Evolutionary conservation across 192 early-diverging fungal species (phyloP), one percentile per base, ranked within the genome.

Genomic region (Umbelopsis vinacea): DNA sequence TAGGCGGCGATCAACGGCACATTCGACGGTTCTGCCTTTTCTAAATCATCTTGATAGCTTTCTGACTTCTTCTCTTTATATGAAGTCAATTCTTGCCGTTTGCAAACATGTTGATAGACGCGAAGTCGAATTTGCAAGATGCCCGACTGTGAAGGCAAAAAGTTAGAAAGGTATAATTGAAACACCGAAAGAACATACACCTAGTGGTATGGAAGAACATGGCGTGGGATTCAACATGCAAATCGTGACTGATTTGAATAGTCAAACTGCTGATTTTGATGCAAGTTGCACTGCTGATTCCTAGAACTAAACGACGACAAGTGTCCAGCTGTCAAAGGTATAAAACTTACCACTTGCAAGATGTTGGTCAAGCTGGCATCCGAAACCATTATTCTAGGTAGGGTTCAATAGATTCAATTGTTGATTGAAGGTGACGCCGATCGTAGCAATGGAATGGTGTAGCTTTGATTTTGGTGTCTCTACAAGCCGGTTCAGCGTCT

Each of bases 41-140:
- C 15, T 19, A 0, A 8, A 14, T 63, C 57, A 17, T 37, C 57
- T 37, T 37, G 7, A 19, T 12, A 4, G 19, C 10, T 63, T 37
- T 29, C 26, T 12, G 23, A 63, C 19, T 33, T 63, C 11, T 17
- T 63, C 57, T 37, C 57, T 37, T 63, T 63, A n/a, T 63, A 63
- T 10, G 14, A 29, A 63, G 26, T 29, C 33, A 63, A 12, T 11
- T 37, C 33, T 19, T 63, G 57, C 47, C 70, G 60, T 46, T 37
- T 52, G 35, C 73, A 79, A 45, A 19, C 46, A 46, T 74, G 77
- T 15, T 71, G 55, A 60, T 79, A 79, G 17, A 71, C 73, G 71
- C 77, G 52, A 70, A 74, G 74, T 14, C 77, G 72, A 66, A 79
- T 79, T 60, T 79, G 77, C 15, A 72, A 74, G 48, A 79, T 70